Percentiles rank a stretch among this genome's conserved stretches.
Conservation (phyloP, 345 rosid species). For the Hypericum perforatum region DNA sequence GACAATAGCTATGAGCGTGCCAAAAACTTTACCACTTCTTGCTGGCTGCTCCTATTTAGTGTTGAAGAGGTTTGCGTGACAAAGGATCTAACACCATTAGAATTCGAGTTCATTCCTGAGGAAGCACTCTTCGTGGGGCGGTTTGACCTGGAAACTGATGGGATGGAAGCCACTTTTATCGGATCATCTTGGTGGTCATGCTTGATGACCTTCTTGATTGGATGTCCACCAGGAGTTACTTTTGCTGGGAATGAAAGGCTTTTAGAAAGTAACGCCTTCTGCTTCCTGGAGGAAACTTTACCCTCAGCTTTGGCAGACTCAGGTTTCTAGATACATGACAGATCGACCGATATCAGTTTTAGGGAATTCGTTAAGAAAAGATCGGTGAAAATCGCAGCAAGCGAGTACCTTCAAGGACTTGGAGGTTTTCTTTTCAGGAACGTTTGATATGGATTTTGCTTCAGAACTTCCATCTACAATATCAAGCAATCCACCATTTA, state of each 20-base stretch:
- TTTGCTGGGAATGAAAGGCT: constrained; percentile 59
- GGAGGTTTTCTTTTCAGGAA: constrained; percentile 28
- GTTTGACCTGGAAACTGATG: constrained; percentile 17
- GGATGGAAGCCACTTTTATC: constrained; percentile 21
- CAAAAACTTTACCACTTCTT: constrained; percentile 29
- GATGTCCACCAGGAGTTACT: constrained; percentile 31
- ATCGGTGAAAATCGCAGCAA: neutral
- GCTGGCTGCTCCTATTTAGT: constrained; percentile 24
- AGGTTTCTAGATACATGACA: constrained; percentile 28
- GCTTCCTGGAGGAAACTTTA: constrained; percentile 30
- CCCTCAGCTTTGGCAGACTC: constrained; percentile 18
- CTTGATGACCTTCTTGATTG: constrained; percentile 28
- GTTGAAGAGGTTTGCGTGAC: constrained; percentile 26
- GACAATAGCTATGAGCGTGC: neutral
- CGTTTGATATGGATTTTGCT: too few species aligned
- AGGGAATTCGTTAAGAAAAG: neutral
- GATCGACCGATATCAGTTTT: neutral
- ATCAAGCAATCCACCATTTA: constrained; percentile 13
- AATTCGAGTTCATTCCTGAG: constrained; percentile 14
- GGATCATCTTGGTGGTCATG: constrained; percentile 21
- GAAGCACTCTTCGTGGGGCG: constrained; percentile 21
- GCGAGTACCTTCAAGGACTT: constrained; percentile 40
- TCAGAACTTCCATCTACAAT: constrained; percentile 14
- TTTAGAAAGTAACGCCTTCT: constrained; percentile 49
- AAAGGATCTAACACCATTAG: constrained; percentile 19